Percentiles rank a stretch among this genome's conserved stretches.
Evolutionary conservation across 2,329 filamentous ascomycete species (phyloP).

Genomic region (Scopulariopsis brevicaulis): DNA sequence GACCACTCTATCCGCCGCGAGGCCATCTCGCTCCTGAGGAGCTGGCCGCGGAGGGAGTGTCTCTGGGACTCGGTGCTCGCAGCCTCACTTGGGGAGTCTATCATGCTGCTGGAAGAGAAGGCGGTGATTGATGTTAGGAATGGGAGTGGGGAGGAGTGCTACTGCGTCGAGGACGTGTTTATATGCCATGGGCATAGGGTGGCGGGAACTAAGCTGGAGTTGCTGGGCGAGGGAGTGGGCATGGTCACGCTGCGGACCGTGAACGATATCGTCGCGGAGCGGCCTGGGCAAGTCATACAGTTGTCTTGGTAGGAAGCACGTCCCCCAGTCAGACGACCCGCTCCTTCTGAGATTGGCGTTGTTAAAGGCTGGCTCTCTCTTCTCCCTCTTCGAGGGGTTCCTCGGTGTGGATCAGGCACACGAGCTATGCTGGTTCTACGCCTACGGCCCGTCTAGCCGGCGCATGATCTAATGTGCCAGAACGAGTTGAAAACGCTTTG

Average conservation of each 20-base stretch:
- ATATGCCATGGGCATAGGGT: not conserved
- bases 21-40: slow-evolving; percentile 4
- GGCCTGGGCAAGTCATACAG: not conserved
- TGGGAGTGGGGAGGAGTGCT: not conserved
- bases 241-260: not conserved
- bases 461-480: too few species aligned
- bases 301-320: not conserved
- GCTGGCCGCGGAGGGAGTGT: slow-evolving; percentile 5
- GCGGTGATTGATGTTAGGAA: not conserved
- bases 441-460: too few species aligned
- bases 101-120: slow-evolving; percentile 6
- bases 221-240: not conserved
- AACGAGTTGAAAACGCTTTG: too few species aligned
- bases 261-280: not conserved
- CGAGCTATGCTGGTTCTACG: too few species aligned
- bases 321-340: too few species aligned
- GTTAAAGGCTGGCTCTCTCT: too few species aligned
- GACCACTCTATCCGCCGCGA: slow-evolving; percentile 1
- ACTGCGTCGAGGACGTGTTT: not conserved
- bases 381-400: too few species aligned
- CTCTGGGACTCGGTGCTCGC: slow-evolving; percentile 6
- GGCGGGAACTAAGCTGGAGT: not conserved
- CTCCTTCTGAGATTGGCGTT: too few species aligned
- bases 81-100: slow-evolving; percentile 6
- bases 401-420: too few species aligned